Evolutionary conservation across 805 yeast species (phyloP), one percentile per base, ranked within the genome.

Genomic region (Lachancea cidri): DNA sequence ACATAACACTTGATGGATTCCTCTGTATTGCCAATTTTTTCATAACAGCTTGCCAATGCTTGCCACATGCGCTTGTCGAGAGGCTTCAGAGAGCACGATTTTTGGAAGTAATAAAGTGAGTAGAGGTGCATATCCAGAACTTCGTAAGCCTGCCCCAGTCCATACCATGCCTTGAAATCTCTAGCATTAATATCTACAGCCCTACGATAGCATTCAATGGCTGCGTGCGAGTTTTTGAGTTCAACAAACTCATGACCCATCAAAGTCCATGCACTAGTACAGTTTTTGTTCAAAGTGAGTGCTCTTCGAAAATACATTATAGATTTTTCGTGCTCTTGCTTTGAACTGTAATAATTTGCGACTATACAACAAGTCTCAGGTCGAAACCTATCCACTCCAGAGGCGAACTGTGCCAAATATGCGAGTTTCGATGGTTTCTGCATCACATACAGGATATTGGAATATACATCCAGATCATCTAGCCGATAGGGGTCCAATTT

Each of bases 201-300:
- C 33, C 95, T 68, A 50, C 98, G 68, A 58, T 93, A 93, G 44
- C 94, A 81, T 67, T 91, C 97, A 41, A 93, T 93, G 1, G 98
- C 98, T 1, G 98, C 98, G 62, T 93, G 96, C 1, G 96, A 83
- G 64, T 93, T 93, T 57, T 91, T 89, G 53, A 93, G 72, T 60
- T 93, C 99, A 13, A 93, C 95, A 66, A 86, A 93, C 65, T 93
- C 99, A 64, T 93, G 99, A 8, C 99, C 99, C 96, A 93, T 88
- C 43, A 93, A 70, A 0, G 98, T 93, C 98, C 98, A 93, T 0
- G 98, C 97, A 47, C 87, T 78, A 15, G 88, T 68, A 52, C 94
- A 86, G 50, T 78, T 78, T 46, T 83, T 77, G 58, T 88, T 85
- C 45, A 93, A 69, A 0, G 86, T 77, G 29, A 93, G 67, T 0